Evolutionary conservation across 257 asterid species (phyloP), one percentile per base, ranked within the genome.

Genomic region (Ocimum tenuiflorum): DNA sequence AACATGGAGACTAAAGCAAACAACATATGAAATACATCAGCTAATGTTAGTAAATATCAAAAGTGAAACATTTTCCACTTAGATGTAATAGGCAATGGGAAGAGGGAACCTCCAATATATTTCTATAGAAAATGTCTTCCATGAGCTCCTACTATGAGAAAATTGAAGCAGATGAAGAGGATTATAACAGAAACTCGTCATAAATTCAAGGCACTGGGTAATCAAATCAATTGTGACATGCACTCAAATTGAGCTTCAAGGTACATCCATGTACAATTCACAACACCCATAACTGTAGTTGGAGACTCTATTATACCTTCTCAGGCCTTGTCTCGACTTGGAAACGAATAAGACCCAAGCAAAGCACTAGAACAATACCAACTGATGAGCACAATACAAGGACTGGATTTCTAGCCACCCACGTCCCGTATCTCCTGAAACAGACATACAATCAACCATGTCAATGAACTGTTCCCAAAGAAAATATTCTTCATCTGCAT

Each of bases 251-350:
- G 7, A 36, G 11, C 42, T 36, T 8, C 54, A 13, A 48, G n/a
- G 6, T 18, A 39, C 45, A 48, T 48, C 36, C 14, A 8, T 31
- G 9, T 15, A 29, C 3, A 33, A 7, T 55, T 31, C 24, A 55
- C 23, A 59, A 17, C 20, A 57, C 52, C 17, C 24, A 14, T 9
- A 60, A 68, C 13, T 24, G 53, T 47, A 46, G 15, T 23, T 17
- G 38, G 66, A 62, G 38, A 33, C 33, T 31, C 41, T 9, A 6
- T 33, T 23, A 41, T 81, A 94, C 99, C 97, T 94, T 94, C 79
- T 90, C 96, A 7, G 99, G 99, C 72, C 92, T 85, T 47, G 99
- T 94, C 86, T 94, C 99, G 29, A 94, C 96, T 75, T 82, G 82
- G 82, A 94, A 88, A 56, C 91, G 97, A 62, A 90, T 75, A 61